Evolutionary conservation across 2,329 filamentous ascomycete species (phyloP).

Genomic region (Alternaria triticina): DNA sequence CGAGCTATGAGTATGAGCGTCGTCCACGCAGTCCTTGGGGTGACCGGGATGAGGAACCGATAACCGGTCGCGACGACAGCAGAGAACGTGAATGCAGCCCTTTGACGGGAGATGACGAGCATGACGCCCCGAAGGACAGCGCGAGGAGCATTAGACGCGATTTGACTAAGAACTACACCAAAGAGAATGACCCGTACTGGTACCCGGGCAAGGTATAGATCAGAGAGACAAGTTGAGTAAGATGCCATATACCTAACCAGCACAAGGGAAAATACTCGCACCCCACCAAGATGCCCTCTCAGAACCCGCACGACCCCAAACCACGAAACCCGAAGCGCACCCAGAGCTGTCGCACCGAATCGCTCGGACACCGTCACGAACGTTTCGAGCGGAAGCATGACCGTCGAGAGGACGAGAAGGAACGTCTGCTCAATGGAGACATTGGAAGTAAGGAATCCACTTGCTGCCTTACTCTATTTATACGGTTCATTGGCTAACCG

Average conservation of each 20-base stretch:
- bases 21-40: neutral
- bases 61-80: neutral
- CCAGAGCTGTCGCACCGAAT: neutral
- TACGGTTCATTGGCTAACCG: neutral
- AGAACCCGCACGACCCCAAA: neutral
- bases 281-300: neutral
- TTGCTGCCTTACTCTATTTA: neutral
- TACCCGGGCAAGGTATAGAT: neutral
- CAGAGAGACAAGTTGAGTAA: neutral
- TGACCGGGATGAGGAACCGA: neutral
- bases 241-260: neutral
- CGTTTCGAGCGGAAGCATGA: slow-evolving; percentile 3
- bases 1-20: neutral
- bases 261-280: neutral
- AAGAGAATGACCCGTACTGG: neutral
- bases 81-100: neutral
- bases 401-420: neutral
- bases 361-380: neutral
- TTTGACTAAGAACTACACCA: neutral
- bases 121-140: neutral
- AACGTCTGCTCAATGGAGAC: neutral
- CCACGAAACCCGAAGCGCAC: slow-evolving; percentile 1
- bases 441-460: neutral
- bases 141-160: neutral
- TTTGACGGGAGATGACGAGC: neutral